These are phyloP conservation scores for Glycine soja DNA, from an alignment of 306 rosid species.

Conservation along the genomic window DNA sequence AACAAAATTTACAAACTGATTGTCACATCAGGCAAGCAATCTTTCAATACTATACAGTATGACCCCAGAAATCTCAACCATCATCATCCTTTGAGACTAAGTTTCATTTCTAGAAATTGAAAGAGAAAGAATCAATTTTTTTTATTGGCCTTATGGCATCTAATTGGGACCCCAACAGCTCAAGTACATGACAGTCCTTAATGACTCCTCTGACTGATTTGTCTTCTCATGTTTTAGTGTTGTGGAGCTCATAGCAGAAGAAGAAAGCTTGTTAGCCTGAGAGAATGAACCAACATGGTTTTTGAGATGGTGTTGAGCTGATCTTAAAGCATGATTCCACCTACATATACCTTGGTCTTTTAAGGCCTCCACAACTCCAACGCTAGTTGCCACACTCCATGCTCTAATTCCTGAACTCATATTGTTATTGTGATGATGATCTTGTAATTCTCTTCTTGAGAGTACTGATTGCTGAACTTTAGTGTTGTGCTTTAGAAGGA, in stretches of 20 bases:
- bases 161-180: slow-evolving; percentile 66
- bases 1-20: slow-evolving; percentile 37
- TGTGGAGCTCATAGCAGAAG: slow-evolving; percentile 42
- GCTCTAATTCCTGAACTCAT: slow-evolving; percentile 50
- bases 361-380: slow-evolving; percentile 57
- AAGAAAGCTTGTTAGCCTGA: slow-evolving; percentile 49
- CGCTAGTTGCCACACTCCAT: slow-evolving; percentile 52
- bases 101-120: not conserved
- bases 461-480: too few relatives aligned
- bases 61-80: slow-evolving; percentile 1
- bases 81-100: not conserved
- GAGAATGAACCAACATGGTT: slow-evolving; percentile 41
- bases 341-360: slow-evolving; percentile 67
- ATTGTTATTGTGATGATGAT: not conserved
- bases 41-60: not conserved
- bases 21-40: not conserved
- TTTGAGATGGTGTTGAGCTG: slow-evolving; percentile 53
- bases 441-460: too few relatives aligned
- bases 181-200: slow-evolving; percentile 68
- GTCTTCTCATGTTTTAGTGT: slow-evolving; percentile 43
- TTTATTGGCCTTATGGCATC: not conserved
- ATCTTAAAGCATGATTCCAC: slow-evolving; percentile 53
- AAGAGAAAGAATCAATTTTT: not conserved
- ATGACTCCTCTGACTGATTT: slow-evolving; percentile 52
- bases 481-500: not conserved